Evolutionary conservation across 2,329 filamentous ascomycete species (phyloP).

Genomic region (Cladosporium cucumerinum): DNA sequence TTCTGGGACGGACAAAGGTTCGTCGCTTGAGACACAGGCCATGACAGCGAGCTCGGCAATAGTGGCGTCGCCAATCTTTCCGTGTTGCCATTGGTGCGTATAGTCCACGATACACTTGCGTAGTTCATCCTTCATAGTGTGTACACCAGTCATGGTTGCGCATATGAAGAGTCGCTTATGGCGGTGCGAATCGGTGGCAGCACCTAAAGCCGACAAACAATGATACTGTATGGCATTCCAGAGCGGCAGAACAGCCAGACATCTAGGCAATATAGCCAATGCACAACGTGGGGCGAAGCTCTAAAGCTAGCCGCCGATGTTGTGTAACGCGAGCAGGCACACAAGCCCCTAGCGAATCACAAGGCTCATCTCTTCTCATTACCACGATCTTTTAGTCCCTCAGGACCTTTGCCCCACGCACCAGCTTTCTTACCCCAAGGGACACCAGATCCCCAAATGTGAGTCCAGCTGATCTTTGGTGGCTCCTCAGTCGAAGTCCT

Average conservation of each 20-base stretch:
- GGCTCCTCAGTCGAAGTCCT: slow-evolving; percentile 44
- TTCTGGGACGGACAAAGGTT: not conserved
- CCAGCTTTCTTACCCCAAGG: slow-evolving; percentile 54
- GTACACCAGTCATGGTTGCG: not conserved
- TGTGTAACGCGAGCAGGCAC: slow-evolving; percentile 4
- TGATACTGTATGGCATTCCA: not conserved
- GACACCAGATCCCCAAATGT: slow-evolving; percentile 52
- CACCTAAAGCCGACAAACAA: not conserved
- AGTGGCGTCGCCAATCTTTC: not conserved
- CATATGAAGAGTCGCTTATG: not conserved
- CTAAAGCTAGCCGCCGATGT: not conserved
- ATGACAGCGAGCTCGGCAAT: not conserved
- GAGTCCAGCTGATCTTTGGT: slow-evolving; percentile 51
- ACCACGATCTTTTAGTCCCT: slow-evolving; percentile 42
- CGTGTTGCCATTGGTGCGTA: not conserved
- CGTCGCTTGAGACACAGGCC: not conserved
- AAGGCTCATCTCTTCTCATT: slow-evolving; percentile 29
- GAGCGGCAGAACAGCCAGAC: not conserved
- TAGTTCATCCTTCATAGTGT: not conserved
- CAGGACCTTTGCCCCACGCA: slow-evolving; percentile 50
- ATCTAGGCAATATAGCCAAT: not conserved
- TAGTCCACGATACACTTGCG: not conserved
- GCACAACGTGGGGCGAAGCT: not conserved
- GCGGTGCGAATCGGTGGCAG: not conserved
- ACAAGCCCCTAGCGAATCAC: not conserved